Base-by-base conservation (phyloP, 2,329 filamentous ascomycete genomes). In the Beauveria sp. region DNA sequence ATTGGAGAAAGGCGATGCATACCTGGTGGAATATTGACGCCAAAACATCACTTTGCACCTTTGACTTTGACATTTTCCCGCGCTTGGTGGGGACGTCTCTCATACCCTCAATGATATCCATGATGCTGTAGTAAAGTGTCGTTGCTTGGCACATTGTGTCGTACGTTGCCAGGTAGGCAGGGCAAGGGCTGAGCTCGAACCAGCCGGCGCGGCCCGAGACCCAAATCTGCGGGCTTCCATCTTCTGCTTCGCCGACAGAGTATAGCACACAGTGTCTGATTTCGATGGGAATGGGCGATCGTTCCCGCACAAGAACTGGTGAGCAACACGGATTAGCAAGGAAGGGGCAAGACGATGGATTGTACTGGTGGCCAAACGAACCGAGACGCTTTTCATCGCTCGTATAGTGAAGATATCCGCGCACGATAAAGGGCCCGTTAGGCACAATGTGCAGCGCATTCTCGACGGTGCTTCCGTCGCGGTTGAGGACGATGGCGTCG, bases 111-210 rank as follows among this genome's bases (percentile, higher is more conserved):
- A 88, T 87, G 10, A 83, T 77, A 59, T 85, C 83, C 46, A 84
- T 75, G 3, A 89, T 70, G 59, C 79, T 81, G 70, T 89, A 89
- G 66, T 90, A 83, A 22, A 90, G 73, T 9, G 79, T 77, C 14
- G 89, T 82, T 1, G 84, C 87, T 69, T 88, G 80, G 57, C 81
- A 78, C 79, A 89, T 88, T 53, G 80, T 76, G 34, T 80, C 73
- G 71, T 83, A 87, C 31, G 84, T 83, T 6, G 73, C 67, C 56
- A 75, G 73, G 70, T 90, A 92, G 2, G 74, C 71, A 10, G 76
- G 69, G n/a, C 82, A 76, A 1, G 89, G 87, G 38, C 76, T 76
- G 48, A 91, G 80, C 68, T 87, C 83, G 69, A 85, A 90, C 87
- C 88, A 91, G 50, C 87, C 88, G 14, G 85, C 81, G 60, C 77